phyloP scores from a whole-genome alignment of 2,329 filamentous ascomycete species.

The Thielaviopsis populi region DNA sequence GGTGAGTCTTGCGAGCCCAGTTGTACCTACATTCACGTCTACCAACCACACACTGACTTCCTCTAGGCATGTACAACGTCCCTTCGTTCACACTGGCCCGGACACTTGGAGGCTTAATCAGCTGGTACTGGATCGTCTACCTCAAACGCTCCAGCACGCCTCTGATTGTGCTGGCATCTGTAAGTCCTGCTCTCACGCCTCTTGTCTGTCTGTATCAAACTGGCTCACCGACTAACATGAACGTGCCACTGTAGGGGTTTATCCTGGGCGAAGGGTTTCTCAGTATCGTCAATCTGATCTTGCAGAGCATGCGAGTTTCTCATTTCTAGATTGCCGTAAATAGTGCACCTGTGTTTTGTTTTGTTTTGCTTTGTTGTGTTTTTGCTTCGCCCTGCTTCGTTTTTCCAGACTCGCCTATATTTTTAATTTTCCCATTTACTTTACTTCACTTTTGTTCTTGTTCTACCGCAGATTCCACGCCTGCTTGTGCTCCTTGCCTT shows the following conservation, averaged over 20 bases:
- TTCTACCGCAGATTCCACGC: slow-evolving; percentile 31
- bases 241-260: slow-evolving; percentile 43
- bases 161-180: slow-evolving; percentile 72
- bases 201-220: background rate
- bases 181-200: slow-evolving; percentile 25
- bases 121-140: slow-evolving; percentile 60
- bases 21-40: background rate
- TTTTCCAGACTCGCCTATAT: background rate
- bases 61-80: slow-evolving; percentile 82
- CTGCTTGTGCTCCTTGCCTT: slow-evolving; percentile 30
- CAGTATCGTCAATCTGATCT: slow-evolving; percentile 74
- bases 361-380: background rate
- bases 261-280: slow-evolving; percentile 86
- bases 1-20: slow-evolving; percentile 33
- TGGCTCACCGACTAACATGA: background rate
- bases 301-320: slow-evolving; percentile 64
- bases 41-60: background rate
- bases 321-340: slow-evolving; percentile 40
- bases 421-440: background rate
- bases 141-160: slow-evolving; percentile 47
- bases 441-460: background rate
- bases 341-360: background rate
- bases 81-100: slow-evolving; percentile 88
- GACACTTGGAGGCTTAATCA: slow-evolving; percentile 58
- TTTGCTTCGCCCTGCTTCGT: background rate